Conservation (phyloP, 2,329 filamentous ascomycete species). For the Lecanoromycetidae sp. region DNA sequence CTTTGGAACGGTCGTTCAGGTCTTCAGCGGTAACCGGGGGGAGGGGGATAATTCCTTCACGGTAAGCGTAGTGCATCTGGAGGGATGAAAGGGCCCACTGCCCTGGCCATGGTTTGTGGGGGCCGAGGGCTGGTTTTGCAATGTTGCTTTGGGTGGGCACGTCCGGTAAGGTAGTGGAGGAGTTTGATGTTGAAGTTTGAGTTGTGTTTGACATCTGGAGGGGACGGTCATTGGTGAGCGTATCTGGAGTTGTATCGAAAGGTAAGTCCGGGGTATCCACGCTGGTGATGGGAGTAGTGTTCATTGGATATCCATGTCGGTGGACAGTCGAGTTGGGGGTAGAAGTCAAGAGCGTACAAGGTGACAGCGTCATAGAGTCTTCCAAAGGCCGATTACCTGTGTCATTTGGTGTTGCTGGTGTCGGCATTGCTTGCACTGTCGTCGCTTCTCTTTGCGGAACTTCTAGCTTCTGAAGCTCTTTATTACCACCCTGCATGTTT, state of each 20-base stretch:
- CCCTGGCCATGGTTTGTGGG: slow-evolving; percentile 6
- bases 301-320: not conserved
- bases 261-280: not conserved
- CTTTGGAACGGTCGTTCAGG: slow-evolving; percentile 20
- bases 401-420: too few relatives aligned
- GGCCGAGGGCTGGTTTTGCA: not conserved
- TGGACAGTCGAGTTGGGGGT: not conserved
- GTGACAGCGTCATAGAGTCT: not conserved
- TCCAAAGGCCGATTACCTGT: too few relatives aligned
- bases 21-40: slow-evolving; percentile 19
- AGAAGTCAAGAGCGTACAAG: not conserved
- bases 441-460: too few relatives aligned
- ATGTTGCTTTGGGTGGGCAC: not conserved
- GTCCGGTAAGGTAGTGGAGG: not conserved
- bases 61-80: slow-evolving; percentile 19
- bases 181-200: not conserved
- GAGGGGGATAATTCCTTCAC: slow-evolving; percentile 17
- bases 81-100: slow-evolving; percentile 17
- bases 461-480: not conserved
- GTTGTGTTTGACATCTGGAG: not conserved
- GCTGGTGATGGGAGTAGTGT: not conserved
- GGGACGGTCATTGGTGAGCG: not conserved
- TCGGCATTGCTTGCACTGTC: too few relatives aligned
- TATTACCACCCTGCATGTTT: not conserved
- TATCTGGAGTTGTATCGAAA: not conserved